Conservation (phyloP, 257 asterid genomes). For the Salvia hispanica region DNA sequence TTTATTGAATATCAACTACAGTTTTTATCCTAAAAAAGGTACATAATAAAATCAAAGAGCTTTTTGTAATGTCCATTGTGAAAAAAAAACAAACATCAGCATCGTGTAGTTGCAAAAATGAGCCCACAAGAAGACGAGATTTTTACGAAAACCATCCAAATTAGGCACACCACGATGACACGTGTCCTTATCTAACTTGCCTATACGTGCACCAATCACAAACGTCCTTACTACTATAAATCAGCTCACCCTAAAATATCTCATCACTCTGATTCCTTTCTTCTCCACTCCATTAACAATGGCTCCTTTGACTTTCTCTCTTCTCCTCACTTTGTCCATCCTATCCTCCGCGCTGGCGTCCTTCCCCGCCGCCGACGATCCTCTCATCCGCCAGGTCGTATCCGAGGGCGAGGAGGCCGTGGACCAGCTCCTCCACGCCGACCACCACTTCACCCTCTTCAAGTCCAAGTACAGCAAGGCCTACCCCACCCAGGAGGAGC, state of each 20-base stretch:
- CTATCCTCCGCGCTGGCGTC: slow-evolving; percentile 35
- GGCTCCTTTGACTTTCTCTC: slow-evolving; percentile 43
- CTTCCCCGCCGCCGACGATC: slow-evolving; percentile 46
- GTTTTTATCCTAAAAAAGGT: too few species aligned
- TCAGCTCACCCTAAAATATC: slow-evolving; percentile 28
- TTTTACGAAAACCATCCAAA: neutral
- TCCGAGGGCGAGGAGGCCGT: slow-evolving; percentile 57
- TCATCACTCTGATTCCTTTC: slow-evolving; percentile 22
- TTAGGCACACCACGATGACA: slow-evolving; percentile 22
- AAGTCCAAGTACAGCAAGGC: slow-evolving; percentile 56
- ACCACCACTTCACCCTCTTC: slow-evolving; percentile 69
- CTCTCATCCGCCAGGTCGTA: slow-evolving; percentile 73
- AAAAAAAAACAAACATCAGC: neutral
- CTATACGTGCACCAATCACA: slow-evolving; percentile 25
- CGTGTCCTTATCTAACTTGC: slow-evolving; percentile 45
- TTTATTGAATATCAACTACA: too few species aligned
- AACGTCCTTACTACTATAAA: slow-evolving; percentile 29
- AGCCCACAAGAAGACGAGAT: neutral
- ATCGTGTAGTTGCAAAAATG: neutral
- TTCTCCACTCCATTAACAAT: slow-evolving; percentile 30
- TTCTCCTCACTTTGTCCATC: slow-evolving; percentile 39
- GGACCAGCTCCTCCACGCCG: slow-evolving; percentile 63
- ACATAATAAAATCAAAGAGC: too few species aligned
- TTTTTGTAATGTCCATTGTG: too few species aligned
- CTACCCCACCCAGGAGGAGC: slow-evolving; percentile 74